Conservation (phyloP, 306 rosid genomes). For the Mimosa bimucronata region DNA sequence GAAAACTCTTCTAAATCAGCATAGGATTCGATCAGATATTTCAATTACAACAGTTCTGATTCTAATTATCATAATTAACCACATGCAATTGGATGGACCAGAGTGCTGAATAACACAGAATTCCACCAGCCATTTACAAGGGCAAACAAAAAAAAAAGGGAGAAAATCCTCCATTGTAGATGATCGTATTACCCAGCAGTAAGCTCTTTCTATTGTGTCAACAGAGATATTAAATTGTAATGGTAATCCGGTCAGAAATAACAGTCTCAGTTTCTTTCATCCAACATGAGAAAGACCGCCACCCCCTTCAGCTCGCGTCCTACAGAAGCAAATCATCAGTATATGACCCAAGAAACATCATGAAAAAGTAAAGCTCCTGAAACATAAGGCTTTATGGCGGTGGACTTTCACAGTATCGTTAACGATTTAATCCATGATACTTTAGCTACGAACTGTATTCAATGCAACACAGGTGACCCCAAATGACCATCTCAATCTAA, state of each 20-base stretch:
- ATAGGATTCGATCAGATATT: neutral
- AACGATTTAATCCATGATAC: neutral
- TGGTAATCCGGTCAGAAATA: constrained; percentile 26
- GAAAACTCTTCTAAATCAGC: neutral
- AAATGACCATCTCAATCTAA: constrained; percentile 7
- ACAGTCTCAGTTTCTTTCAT: constrained; percentile 44
- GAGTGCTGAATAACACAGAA: neutral
- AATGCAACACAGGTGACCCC: constrained; percentile 4
- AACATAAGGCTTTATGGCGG: neutral
- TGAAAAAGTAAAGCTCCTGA: constrained; percentile 21
- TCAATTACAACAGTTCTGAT: neutral
- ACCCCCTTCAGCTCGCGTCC: constrained; percentile 81
- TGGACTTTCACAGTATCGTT: neutral
- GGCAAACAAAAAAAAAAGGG: neutral
- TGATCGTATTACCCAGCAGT: constrained; percentile 26
- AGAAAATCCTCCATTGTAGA: constrained; percentile 24
- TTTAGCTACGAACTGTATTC: constrained; percentile 26
- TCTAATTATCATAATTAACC: neutral
- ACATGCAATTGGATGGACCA: neutral
- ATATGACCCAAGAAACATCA: neutral
- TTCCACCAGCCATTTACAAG: constrained; percentile 33
- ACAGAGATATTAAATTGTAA: neutral
- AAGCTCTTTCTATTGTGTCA: neutral
- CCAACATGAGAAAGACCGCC: constrained; percentile 85
- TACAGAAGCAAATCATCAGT: constrained; percentile 34